These are phyloP conservation scores for Thielaviopsis populi DNA, from an alignment of 2,329 filamentous ascomycete species.

Conservation along the genomic window DNA sequence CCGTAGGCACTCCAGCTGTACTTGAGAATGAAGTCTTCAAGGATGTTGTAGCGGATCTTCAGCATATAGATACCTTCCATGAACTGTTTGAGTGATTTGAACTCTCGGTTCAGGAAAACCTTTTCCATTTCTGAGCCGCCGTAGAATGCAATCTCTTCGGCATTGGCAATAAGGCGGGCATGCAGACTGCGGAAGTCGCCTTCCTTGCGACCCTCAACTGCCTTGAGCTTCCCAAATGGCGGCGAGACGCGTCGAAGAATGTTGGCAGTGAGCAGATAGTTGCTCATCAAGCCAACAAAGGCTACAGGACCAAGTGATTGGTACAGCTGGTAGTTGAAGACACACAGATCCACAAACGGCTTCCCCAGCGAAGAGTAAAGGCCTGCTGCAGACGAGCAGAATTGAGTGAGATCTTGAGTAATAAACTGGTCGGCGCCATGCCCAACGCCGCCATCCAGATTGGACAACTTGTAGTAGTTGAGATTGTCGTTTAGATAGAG, in stretches of 20 bases:
- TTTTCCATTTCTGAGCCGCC: conserved; percentile 92
- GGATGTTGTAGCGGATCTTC: conserved; percentile 96
- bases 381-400: conserved; percentile 82
- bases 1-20: conserved; percentile 98
- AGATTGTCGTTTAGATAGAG: conserved; percentile 88
- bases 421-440: conserved; percentile 94
- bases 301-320: conserved; percentile 79
- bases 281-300: conserved; percentile 69
- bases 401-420: conserved; percentile 88
- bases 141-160: conserved; percentile 95
- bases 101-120: conserved; percentile 78
- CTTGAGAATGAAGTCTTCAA: conserved; percentile 95
- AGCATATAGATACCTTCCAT: conserved; percentile 98
- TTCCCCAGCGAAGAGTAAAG: conserved; percentile 96
- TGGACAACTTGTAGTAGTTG: conserved; percentile 91
- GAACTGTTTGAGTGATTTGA: conserved; percentile 83
- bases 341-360: conserved; percentile 87
- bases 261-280: conserved; percentile 88
- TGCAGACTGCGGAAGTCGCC: conserved; percentile 89
- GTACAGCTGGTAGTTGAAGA: conserved; percentile 97
- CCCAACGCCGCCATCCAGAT: conserved; percentile 82
- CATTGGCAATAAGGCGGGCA: conserved; percentile 84
- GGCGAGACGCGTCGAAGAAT: conserved; percentile 78
- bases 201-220: conserved; percentile 86
- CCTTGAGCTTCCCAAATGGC: conserved; percentile 92